Base-by-base conservation (phyloP, 2,329 filamentous ascomycete genomes). In the Penicillium sp. region DNA sequence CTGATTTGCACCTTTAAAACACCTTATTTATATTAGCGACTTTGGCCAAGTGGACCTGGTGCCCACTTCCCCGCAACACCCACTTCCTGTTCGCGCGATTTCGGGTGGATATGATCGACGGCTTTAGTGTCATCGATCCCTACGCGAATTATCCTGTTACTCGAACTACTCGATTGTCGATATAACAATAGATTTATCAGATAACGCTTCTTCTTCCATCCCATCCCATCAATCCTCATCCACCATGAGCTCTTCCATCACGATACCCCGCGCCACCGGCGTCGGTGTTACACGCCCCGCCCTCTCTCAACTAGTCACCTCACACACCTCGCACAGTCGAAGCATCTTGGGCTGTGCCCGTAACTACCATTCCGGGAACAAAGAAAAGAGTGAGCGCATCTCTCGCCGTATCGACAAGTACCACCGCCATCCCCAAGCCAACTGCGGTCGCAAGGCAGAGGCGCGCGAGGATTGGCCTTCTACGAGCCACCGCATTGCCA, bases 91-190 rank as follows among this genome's bases (percentile, higher is more conserved):
- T 46, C 33, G 37, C 34, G 39, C 49, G 46, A 49, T 49, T 52
- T 41, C 54, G 49, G 21, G 51, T 53, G 51, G 56, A 49, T 57
- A 54, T 51, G 56, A 59, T 57, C 54, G 51, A 46, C 56, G 18
- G 36, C 36, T 24, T 21, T 30, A 39, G 41, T 47, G 37, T 26
- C 36, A 15, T 48, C 32, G 37, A 41, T 46, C 44, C 29, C 45
- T 40, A 36, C 47, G 47, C 42, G 47, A 48, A 44, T 20, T 30
- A 46, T 53, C 30, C 17, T 44, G 27, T 43, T 12, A 18, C 9
- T 42, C 26, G 24, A 42, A 24, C 23, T 24, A 26, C 13, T 40
- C 13, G 20, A 24, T 24, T 40, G 36, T 20, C 13, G 36, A 40
- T 40, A 40, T 17, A 40, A 26, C 36, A 15, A 40, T 20, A 37